Conservation (phyloP, 352 stramenopile genomes). For the Thalassiosira hispida region DNA sequence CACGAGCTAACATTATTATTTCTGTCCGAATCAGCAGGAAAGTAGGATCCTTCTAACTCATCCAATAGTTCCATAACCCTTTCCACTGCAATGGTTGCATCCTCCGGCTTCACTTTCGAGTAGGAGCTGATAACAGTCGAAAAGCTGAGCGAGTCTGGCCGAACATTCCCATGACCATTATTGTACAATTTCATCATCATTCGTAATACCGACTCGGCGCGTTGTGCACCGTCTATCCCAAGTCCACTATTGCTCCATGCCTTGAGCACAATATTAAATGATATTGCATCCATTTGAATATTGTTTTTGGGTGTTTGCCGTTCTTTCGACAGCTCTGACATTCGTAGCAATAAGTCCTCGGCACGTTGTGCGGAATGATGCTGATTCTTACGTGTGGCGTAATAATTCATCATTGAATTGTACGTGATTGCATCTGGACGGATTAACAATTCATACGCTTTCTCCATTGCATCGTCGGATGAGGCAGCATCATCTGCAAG, state of each 20-base stretch:
- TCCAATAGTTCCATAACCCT: constrained; percentile 64
- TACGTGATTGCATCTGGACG: constrained; percentile 41
- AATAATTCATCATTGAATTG: constrained; percentile 51
- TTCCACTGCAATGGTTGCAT: constrained; percentile 38
- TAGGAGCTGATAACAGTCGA: constrained; percentile 51
- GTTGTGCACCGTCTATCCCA: constrained; percentile 34
- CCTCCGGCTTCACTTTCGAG: constrained; percentile 42
- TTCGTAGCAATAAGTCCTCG: constrained; percentile 52
- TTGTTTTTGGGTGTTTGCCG: neutral
- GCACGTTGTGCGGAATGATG: constrained; percentile 38
- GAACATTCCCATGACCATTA: constrained; percentile 54
- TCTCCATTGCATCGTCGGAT: neutral
- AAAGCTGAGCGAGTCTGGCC: constrained; percentile 43
- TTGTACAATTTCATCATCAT: constrained; percentile 58
- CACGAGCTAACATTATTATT: constrained; percentile 32
- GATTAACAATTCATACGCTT: constrained; percentile 8
- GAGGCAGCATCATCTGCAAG: constrained; percentile 16
- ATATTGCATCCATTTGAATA: constrained; percentile 32
- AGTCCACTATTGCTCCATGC: constrained; percentile 63
- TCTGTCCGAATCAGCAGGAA: neutral
- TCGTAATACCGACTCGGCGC: constrained; percentile 36
- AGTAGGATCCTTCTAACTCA: constrained; percentile 32
- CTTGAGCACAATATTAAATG: constrained; percentile 61
- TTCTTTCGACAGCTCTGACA: constrained; percentile 39
- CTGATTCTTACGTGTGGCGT: constrained; percentile 34